Percentiles rank a stretch among this genome's conserved stretches.
These are phyloP conservation scores for Corniculantispora saksenae DNA, from an alignment of 2,329 filamentous ascomycete species.

Conservation along the genomic window DNA sequence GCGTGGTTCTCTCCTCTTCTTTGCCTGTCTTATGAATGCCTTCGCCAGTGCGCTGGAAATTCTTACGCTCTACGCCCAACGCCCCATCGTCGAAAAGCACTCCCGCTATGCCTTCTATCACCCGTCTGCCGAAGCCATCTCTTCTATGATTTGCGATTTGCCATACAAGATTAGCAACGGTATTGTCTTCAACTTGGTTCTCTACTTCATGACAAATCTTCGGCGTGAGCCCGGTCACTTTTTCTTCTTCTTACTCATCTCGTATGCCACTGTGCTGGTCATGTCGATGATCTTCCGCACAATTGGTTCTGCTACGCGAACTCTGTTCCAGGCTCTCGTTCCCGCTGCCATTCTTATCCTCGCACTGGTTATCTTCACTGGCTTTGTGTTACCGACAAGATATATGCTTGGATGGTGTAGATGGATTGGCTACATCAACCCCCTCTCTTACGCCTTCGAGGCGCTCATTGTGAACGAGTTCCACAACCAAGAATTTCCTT, in stretches of 20 bases:
- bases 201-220: constrained; percentile 89
- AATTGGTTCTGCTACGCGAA: constrained; percentile 74
- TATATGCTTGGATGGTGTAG: constrained; percentile 80
- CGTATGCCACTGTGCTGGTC: constrained; percentile 69
- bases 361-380: constrained; percentile 68
- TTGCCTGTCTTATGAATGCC: constrained; percentile 83
- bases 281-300: constrained; percentile 89
- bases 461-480: constrained; percentile 84
- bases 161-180: constrained; percentile 81
- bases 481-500: constrained; percentile 59
- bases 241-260: constrained; percentile 83
- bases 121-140: constrained; percentile 82
- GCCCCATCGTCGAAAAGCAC: constrained; percentile 91
- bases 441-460: constrained; percentile 79
- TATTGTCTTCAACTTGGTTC: constrained; percentile 73
- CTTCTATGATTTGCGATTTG: constrained; percentile 83
- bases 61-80: constrained; percentile 81
- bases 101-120: constrained; percentile 84
- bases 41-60: constrained; percentile 83
- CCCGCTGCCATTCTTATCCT: constrained; percentile 63
- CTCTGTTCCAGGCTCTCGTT: constrained; percentile 64
- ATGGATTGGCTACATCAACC: constrained; percentile 82
- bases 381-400: constrained; percentile 63
- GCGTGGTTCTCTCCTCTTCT: constrained; percentile 80
- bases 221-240: constrained; percentile 73